Conservation (phyloP, 2,329 filamentous ascomycete species). For the Ascochyta lentis region DNA sequence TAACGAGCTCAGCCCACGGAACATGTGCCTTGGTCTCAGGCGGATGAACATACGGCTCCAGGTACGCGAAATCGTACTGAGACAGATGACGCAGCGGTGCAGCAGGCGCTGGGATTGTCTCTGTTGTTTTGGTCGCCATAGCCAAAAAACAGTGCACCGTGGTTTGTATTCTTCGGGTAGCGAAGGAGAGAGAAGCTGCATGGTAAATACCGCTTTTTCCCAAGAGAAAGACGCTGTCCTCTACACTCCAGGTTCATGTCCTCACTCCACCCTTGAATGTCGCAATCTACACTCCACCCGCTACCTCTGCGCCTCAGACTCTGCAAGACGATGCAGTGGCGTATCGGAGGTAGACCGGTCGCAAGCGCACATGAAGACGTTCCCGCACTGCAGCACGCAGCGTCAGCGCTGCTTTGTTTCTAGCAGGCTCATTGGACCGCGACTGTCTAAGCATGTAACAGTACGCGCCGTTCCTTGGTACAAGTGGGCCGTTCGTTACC, state of each 20-base stretch:
- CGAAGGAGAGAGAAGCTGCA: neutral
- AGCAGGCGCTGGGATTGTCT: constrained; percentile 12
- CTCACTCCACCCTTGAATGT: constrained; percentile 1
- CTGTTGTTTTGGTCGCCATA: constrained; percentile 31
- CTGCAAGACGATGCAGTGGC: neutral
- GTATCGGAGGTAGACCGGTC: neutral
- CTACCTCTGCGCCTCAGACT: neutral
- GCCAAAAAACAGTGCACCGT: neutral
- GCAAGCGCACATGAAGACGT: neutral
- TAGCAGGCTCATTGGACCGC: constrained; percentile 1
- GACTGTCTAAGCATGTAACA: neutral
- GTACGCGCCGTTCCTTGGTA: neutral
- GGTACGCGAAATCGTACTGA: constrained; percentile 42
- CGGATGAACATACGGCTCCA: constrained; percentile 52
- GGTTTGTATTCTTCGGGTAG: neutral
- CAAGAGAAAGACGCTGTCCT: neutral
- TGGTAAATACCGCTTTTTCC: neutral
- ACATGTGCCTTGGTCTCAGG: constrained; percentile 57
- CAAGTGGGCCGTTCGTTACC: constrained; percentile 12
- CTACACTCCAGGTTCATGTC: neutral
- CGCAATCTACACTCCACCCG: constrained; percentile 2
- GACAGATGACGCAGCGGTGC: constrained; percentile 19
- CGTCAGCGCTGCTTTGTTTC: neutral
- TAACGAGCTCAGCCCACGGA: constrained; percentile 64
- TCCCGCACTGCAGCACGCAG: neutral